Evolutionary conservation across 768 basidiomycete genomes (phyloP), one percentile per base, ranked within the genome.

Genomic region (Strobilomyces dryophilus): DNA sequence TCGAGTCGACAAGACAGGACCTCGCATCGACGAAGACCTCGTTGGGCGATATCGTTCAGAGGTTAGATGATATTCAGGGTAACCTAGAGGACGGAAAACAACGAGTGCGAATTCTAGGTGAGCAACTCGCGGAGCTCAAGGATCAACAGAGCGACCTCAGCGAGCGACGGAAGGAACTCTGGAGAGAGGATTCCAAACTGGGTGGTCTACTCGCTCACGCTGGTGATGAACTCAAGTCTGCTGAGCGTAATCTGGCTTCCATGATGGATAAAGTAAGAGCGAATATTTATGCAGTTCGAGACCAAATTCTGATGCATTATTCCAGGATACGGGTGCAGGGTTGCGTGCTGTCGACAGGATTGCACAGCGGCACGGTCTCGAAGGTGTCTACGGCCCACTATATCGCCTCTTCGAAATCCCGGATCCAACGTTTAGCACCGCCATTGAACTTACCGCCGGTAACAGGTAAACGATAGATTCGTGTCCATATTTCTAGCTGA

Each of bases 151-250:
- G 76, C 24, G 85, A 83, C 47, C 71, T 87, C 65, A 79, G 73
- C 41, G 95, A 98, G 71, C 79, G 82, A 67, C 74, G 93, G 61
- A 97, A 95, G 77, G 93, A 95, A 47, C 68, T 92, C 31, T 98
- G 97, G 95, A 79, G 95, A 60, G 93, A 95, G 68, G 95, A 98
- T 56, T 86, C 91, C 0, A 95, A 91, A 68, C 71, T 97, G 40
- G 84, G 87, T 57, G 86, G 85, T 52, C 76, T 87, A 15, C 83
- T 92, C 2, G 78, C 78, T 32, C 81, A 91, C 49, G 92, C 91
- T 2, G 76, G 76, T 12, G 88, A 92, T 52, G 90, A 98, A 67
- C 73, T 95, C 60, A 80, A 87, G 63, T 79, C 79, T 2, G 85
- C 91, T 0, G 93, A 98, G 70, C 76, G 94, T 49, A 73, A 71